Percentiles rank a stretch among this genome's conserved stretches.
phyloP scores from a whole-genome alignment of 352 stramenopile species.

The Phytophthora cactorum region DNA sequence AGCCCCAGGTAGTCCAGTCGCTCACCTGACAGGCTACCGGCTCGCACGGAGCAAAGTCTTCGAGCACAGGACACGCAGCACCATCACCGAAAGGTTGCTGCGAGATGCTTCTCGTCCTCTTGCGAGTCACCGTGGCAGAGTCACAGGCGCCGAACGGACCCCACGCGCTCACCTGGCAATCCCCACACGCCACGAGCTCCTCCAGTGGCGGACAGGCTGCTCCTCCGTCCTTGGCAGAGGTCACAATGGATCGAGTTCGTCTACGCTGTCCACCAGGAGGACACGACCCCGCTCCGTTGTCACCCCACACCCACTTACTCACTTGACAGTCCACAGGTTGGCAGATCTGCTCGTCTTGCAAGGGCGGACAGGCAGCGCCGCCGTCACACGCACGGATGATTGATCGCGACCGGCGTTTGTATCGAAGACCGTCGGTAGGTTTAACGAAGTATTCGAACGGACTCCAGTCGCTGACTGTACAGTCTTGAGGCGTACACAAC shows the following conservation, averaged over 20 bases:
- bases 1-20: conserved; percentile 54
- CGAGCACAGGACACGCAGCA: conserved; percentile 47
- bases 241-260: conserved; percentile 38
- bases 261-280: conserved; percentile 35
- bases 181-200: conserved; percentile 45
- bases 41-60: conserved; percentile 52
- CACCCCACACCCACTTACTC: conserved; percentile 56
- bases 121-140: conserved; percentile 37
- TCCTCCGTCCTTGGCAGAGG: conserved; percentile 38
- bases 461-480: conserved; percentile 57
- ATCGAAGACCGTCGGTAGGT: conserved; percentile 42
- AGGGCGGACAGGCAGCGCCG: conserved; percentile 45
- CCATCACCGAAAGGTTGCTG: conserved; percentile 57
- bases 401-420: conserved; percentile 54
- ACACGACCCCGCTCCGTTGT: conserved; percentile 42
- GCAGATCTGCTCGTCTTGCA: conserved; percentile 59
- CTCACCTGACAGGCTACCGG: conserved; percentile 54
- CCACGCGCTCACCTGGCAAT: conserved; percentile 69
- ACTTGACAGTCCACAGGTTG: conserved; percentile 66
- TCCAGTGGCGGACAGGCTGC: conserved; percentile 31
- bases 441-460: conserved; percentile 50
- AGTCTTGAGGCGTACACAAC: conserved; percentile 52
- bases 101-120: conserved; percentile 52
- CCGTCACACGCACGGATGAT: conserved; percentile 42
- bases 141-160: conserved; percentile 46